Evolutionary conservation across 176 grass and related monocot species (phyloP), one percentile per base, ranked within the genome.

Genomic region (Elaeis guineensis): DNA sequence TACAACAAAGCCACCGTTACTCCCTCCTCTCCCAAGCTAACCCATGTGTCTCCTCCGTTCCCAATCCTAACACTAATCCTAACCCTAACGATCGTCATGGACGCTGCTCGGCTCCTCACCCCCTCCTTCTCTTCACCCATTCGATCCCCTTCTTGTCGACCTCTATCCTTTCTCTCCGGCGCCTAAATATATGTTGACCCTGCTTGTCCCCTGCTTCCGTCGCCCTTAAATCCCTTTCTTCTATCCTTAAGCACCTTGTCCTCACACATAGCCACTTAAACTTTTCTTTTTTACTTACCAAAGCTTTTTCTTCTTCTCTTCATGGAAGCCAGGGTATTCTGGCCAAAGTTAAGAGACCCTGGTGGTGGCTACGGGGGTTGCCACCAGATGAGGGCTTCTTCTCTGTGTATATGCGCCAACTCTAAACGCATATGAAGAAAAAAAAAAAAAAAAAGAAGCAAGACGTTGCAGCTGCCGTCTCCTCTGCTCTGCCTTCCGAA

Each of bases 71-170:
- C 48, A 6, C 57, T 19, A 50, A 60, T 3, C 35, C 35, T 28
- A 6, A 30, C 28, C 28, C 5, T 30, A 30, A 16, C 24, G 20
- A 9, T 7, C 54, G 57, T 23, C 61, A 82, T 82, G 73, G 67
- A 72, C 55, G 61, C 51, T 6, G 66, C 68, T 51, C 73, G 55
- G 25, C 62, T 82, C 18, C 68, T 68, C 19, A 57, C 17, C 17
- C 54, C 57, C 56, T 79, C 73, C 22, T 79, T 81, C 71, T 71
- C 65, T 49, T 67, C 73, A 28, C 72, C 55, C 69, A 6, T 73
- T 60, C 51, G 52, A 21, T 66, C 74, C 57, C 48, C 57, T 51
- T 72, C 67, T 52, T 73, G 21, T 54, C 57, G 35, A 44, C 69
- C 22, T 19, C 74, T 15, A 14, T 62, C 73, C 39, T 66, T 49